Base-by-base conservation (phyloP, 176 grass and related monocot species). In the Aechmea fasciata region DNA sequence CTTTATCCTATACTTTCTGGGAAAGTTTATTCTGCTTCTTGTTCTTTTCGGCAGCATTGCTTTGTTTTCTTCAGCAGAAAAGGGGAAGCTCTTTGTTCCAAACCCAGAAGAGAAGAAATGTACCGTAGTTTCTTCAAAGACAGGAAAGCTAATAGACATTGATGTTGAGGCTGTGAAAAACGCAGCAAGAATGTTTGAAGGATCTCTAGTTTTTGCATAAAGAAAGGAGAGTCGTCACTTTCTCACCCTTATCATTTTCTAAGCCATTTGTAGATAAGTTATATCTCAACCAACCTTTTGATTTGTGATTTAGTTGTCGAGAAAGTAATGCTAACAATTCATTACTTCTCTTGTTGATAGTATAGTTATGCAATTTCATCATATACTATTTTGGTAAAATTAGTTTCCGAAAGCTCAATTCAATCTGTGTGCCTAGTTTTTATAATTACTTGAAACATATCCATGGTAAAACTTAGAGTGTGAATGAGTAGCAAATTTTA, bases 51-150 rank as follows among this genome's bases (percentile, higher is more conserved):
- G 17, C 77, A 92, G 89, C 47, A 83, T 97, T 69, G 84, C 86
- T 14, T 19, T 92, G 49, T 87, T 92, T 85, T 92, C 86, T 52
- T 92, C 93, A 1, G 50, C 70, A 69, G 86, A 83, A 51, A 97
- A 97, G 59, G 93, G 69, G 20, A 83, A 20, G 74, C 33, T 90
- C 22, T 97, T 97, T 79, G 67, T 97, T 61, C 89, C 93, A 3
- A 69, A 87, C 54, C 66, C 68, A 47, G 77, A 92, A 57, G 89
- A 77, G 11, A 85, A 24, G 50, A 81, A 68, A 28, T 92, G 84
- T 71, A 75, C 73, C 1, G 47, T 90, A 3, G 20, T 93, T 69
- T 3, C 86, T 6, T 92, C 93, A n/a, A 71, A 71, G 17, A 97
- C 86, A 1, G 89, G 89, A 50, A 97, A 77, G 72, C 84, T 93